Base-by-base conservation (phyloP, 1,139 yeast genomes). In the Meyerozyma sp. region DNA sequence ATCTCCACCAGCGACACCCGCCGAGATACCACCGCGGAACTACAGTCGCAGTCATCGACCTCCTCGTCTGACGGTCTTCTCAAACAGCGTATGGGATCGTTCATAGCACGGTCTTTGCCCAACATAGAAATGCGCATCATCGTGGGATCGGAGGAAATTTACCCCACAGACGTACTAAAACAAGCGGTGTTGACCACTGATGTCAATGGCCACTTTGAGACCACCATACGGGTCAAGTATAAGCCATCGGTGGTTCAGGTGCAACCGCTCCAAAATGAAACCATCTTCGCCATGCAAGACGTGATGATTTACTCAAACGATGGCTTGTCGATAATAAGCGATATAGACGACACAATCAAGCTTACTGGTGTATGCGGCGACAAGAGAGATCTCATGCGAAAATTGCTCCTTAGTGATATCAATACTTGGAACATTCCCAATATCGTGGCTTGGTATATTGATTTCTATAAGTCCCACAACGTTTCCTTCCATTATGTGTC, bases 261-360 rank as follows among this genome's bases (percentile, higher is more conserved):
- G 58, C 62, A 46, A 10, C 70, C 81, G 0, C 50, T 59, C 0
- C 56, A 62, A 2, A 75, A 79, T 46, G 77, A 78, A 27, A 62
- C 72, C 4, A 65, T 80, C 3, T 70, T 73, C 45, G 64, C 71
- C 1, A 70, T 76, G 40, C 70, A 72, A 45, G 77, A 77, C 13
- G 61, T 73, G 0, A 61, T 70, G 46, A 55, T 73, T 28, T 68
- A 79, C 6, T 65, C 68, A 1, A 58, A 65, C 8, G 54, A 61
- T 0, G 90, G 95, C 0, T 67, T 84, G 23, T 89, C 88, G 11
- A 65, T 94, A 1, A 90, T 94, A 29, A 83, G 94, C 53, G 99
- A 94, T 62, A 84, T 94, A 41, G 99, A 94, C 58, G 98, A 94
- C 58, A 94, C 99, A 0, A 81, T 93, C 34, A 86, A 94, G 55